Evolutionary conservation across 257 asterid species (phyloP), one percentile per base, ranked within the genome.

Genomic region (Fraxinus quadrangulata): DNA sequence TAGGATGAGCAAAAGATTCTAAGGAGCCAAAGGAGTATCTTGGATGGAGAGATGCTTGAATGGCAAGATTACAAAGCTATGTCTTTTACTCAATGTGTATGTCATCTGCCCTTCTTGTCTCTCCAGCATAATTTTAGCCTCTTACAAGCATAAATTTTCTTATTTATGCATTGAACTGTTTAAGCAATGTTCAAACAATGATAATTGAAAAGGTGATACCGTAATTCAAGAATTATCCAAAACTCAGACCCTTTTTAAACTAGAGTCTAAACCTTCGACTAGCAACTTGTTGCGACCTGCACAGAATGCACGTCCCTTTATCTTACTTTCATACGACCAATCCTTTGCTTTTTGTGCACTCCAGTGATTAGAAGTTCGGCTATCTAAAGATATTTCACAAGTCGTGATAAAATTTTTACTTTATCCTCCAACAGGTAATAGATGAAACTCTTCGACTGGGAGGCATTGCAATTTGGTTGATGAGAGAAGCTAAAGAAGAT

Each of bases 381-480:
- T 61, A 61, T 8, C 30, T 61, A n/a, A n/a, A 61, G 26, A n/a
- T 23, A 8, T 16, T 23, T n/a, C 30, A 61, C 21, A 23, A 21
- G 28, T 10, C 8, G 14, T 59, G 33, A 7, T n/a, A 5, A n/a
- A 59, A 6, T 0, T 56, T 56, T 59, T 26, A 61, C 56, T n/a
- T 6, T 21, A 49, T 77, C 73, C 34, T 66, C 79, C 75, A 30
- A 66, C 87, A 94, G 98, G 93, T 92, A 12, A 94, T 90, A 40
- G 98, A 94, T 65, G 98, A 94, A 88, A 86, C 96, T 74, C 98
- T 92, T 76, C 86, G 98, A 66, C 71, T 91, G 19, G 98, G 93
- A 14, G 97, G 97, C 33, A 92, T 94, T 69, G 97, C 98, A 42
- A 92, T 94, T 80, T 94, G 97, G 97, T 80, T 94, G 86, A 88